Conservation (phyloP, 2,329 filamentous ascomycete genomes). For the Penicillium sp. region DNA sequence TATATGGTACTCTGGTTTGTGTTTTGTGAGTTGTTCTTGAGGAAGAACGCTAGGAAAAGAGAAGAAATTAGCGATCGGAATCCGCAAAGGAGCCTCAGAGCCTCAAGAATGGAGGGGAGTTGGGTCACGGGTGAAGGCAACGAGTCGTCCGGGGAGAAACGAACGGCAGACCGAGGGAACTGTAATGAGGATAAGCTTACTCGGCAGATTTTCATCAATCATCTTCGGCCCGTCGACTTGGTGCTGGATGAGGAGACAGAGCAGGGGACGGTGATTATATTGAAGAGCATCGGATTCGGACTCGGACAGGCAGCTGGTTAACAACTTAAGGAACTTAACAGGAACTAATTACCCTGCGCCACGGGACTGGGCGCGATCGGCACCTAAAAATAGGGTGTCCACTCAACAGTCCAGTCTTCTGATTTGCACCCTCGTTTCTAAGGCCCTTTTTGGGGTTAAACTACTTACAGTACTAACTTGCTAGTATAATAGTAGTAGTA, state of each 20-base stretch:
- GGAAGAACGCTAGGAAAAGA: constrained; percentile 60
- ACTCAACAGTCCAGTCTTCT: neutral
- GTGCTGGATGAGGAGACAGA: neutral
- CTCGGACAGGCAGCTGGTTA: constrained; percentile 7
- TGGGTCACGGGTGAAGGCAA: constrained; percentile 9
- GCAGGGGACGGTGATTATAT: constrained; percentile 18
- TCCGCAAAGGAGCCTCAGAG: neutral
- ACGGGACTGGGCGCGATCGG: constrained; percentile 27
- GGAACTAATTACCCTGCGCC: constrained; percentile 22
- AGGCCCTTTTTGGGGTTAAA: neutral
- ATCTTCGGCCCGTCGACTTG: constrained; percentile 56
- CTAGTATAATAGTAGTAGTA: neutral
- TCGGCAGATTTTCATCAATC: constrained; percentile 94
- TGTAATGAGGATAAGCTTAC: constrained; percentile 41
- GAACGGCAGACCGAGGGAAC: neutral
- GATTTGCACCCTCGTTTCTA: constrained; percentile 12
- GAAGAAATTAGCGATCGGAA: neutral
- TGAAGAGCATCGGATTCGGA: neutral
- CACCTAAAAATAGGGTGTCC: constrained; percentile 34
- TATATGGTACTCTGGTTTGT: constrained; percentile 47
- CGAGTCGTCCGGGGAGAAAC: constrained; percentile 21
- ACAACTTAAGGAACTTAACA: too few species aligned
- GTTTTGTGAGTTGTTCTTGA: constrained; percentile 57
- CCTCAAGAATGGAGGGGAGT: constrained; percentile 7
- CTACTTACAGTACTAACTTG: neutral